Evolutionary conservation across 129 eudicot genomes (phyloP).

Genomic region (Flaveria brownii): DNA sequence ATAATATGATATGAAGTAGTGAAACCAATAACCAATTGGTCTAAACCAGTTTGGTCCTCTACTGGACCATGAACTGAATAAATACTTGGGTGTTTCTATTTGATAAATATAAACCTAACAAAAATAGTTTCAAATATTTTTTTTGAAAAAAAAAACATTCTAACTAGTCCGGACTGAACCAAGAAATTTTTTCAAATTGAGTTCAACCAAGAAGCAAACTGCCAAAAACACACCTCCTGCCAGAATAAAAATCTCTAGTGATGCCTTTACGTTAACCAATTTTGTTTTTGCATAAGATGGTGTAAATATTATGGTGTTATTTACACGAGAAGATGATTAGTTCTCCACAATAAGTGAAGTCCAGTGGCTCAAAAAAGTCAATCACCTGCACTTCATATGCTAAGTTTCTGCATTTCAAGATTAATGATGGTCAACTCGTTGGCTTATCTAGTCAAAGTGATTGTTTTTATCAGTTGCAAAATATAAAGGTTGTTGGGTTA

Average conservation of each 20-base stretch:
- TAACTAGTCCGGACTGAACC: not conserved
- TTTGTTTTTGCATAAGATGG: not conserved
- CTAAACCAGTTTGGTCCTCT: not conserved
- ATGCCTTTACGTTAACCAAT: not conserved
- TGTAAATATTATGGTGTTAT: not conserved
- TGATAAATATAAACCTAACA: not conserved
- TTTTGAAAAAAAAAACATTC: not conserved
- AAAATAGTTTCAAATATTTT: not conserved
- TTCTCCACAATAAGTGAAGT: not conserved
- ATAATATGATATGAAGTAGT: no score
- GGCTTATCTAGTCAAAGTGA: constrained; percentile 2
- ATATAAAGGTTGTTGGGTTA: no score
- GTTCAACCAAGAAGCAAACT: not conserved
- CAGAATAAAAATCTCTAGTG: not conserved
- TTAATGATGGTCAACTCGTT: not conserved
- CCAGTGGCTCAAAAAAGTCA: not conserved
- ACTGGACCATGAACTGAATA: not conserved
- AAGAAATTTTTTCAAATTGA: not conserved
- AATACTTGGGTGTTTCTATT: not conserved
- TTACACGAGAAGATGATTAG: not conserved
- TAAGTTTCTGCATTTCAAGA: not conserved
- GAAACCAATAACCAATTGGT: not conserved
- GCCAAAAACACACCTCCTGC: not conserved
- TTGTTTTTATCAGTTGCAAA: not conserved
- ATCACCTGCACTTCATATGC: not conserved